Evolutionary conservation across 495 filamentous ascomycete genomes (phyloP), one percentile per base, ranked within the genome.

Genomic region (Articulospora tetracladia): DNA sequence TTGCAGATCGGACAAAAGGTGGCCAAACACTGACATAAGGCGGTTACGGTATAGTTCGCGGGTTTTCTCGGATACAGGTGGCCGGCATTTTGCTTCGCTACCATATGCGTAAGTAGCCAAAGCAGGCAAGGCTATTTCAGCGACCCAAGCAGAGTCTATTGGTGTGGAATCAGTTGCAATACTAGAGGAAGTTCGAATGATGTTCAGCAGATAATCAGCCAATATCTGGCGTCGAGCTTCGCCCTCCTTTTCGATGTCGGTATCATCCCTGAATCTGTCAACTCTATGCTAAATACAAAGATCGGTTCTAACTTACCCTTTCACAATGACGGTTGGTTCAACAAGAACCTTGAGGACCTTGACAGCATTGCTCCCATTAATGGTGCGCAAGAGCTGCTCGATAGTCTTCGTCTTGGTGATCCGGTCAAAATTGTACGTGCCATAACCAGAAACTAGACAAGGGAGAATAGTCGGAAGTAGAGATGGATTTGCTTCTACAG

Each of bases 341-440:
- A 72, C 19, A 6, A 81, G 70, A 19, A 79, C 68, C 22, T 77
- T 70, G 32, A 78, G 62, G 17, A 86, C 70, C 23, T 72, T 57
- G 44, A 74, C 69, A n/a, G 81, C 72, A 44, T 82, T 79, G 7
- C 70, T 61, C 0, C 78, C 70, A 61, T 86, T 83, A 1, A 86
- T 83, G 52, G 80, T 74, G 44, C 82, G 75, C 2, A 97, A 72
- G 2, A 97, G 76, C 62, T 82, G 86, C 62, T 93, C 90, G 0
- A 97, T 73, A 0, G 90, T 96, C 75, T 96, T 97, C 0, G 89
- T 91, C 70, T 89, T 96, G 7, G 92, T 96, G 20, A 86, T 74
- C 28, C 88, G 83, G 69, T 98, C 95, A 68, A 98, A 95, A 70
- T 87, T 90, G 53, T 91, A 80, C 0, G 80, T 77, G 1, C 90